These are phyloP conservation scores for Didymellaceae sp. DNA, from an alignment of 2,329 filamentous ascomycete genomes.

Conservation along the genomic window DNA sequence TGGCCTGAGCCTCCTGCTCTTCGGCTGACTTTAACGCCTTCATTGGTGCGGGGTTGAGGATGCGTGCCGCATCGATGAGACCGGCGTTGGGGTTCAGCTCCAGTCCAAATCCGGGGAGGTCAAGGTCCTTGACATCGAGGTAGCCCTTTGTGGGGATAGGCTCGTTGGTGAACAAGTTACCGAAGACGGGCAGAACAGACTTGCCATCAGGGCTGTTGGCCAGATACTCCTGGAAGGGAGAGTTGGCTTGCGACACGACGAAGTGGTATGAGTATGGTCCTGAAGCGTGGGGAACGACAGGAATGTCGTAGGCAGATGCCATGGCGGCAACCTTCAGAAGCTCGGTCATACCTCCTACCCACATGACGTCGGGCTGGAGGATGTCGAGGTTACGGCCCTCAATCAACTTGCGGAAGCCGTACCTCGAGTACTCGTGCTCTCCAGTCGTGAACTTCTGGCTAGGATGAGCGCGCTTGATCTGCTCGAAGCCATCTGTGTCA, in stretches of 20 bases:
- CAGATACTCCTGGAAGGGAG: conserved; percentile 94
- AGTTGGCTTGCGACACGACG: conserved; percentile 90
- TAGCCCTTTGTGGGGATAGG: conserved; percentile 85
- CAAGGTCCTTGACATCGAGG: conserved; percentile 77
- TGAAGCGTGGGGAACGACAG: conserved; percentile 92
- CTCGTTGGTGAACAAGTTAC: conserved; percentile 88
- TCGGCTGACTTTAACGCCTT: conserved; percentile 48
- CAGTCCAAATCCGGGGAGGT: conserved; percentile 89
- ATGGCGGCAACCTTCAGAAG: conserved; percentile 86
- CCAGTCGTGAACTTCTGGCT: conserved; percentile 93
- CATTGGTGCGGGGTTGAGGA: conserved; percentile 70
- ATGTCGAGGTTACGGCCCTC: conserved; percentile 93
- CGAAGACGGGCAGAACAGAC: conserved; percentile 89
- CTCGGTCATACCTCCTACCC: conserved; percentile 92
- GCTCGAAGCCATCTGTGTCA: conserved; percentile 87
- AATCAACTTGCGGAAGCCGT: conserved; percentile 92
- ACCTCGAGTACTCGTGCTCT: conserved; percentile 93
- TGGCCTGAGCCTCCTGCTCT: conserved; percentile 28
- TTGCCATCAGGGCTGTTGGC: conserved; percentile 92
- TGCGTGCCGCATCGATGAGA: conserved; percentile 75
- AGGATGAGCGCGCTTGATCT: conserved; percentile 89
- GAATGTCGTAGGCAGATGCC: conserved; percentile 91
- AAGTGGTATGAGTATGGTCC: conserved; percentile 97
- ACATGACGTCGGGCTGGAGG: conserved; percentile 96
- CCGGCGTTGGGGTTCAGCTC: conserved; percentile 83